phyloP scores from a whole-genome alignment of 2,329 filamentous ascomycete species.

The Hypoxylon sp. region DNA sequence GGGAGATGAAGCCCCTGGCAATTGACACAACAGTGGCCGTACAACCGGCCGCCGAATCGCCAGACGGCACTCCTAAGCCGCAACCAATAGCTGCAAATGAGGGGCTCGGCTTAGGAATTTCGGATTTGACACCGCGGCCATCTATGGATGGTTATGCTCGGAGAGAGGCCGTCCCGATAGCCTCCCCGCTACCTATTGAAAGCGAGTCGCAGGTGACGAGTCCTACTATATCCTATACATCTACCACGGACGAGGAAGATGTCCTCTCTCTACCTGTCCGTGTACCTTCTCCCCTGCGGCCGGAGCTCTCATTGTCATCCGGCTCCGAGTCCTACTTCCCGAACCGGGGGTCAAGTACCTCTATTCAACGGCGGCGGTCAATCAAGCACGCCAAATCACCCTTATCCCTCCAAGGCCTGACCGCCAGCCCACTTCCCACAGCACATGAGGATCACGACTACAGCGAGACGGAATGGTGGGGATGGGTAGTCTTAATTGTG shows the following conservation, averaged over 20 bases:
- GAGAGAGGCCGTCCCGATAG: slow-evolving; percentile 44
- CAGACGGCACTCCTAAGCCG: slow-evolving; percentile 43
- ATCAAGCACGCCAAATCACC: slow-evolving; percentile 72
- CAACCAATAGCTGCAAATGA: slow-evolving; percentile 46
- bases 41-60: slow-evolving; percentile 44
- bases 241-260: slow-evolving; percentile 89
- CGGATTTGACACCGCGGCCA: slow-evolving; percentile 62
- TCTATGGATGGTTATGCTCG: slow-evolving; percentile 64
- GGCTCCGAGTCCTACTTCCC: slow-evolving; percentile 76
- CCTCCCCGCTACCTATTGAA: slow-evolving; percentile 43
- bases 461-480: slow-evolving; percentile 96
- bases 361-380: slow-evolving; percentile 63
- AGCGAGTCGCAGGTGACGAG: slow-evolving; percentile 60
- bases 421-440: slow-evolving; percentile 63
- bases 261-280: slow-evolving; percentile 73
- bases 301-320: slow-evolving; percentile 64
- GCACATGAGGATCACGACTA: slow-evolving; percentile 84
- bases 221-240: slow-evolving; percentile 73
- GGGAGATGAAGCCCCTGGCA: slow-evolving; percentile 64
- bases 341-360: slow-evolving; percentile 46
- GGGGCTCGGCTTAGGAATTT: slow-evolving; percentile 63
- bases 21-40: slow-evolving; percentile 56
- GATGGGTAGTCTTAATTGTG: slow-evolving; percentile 89
- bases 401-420: slow-evolving; percentile 68
- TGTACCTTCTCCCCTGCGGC: slow-evolving; percentile 61